phyloP scores from a whole-genome alignment of 768 basidiomycete genomes.

The Leccinum fibrillosum region DNA sequence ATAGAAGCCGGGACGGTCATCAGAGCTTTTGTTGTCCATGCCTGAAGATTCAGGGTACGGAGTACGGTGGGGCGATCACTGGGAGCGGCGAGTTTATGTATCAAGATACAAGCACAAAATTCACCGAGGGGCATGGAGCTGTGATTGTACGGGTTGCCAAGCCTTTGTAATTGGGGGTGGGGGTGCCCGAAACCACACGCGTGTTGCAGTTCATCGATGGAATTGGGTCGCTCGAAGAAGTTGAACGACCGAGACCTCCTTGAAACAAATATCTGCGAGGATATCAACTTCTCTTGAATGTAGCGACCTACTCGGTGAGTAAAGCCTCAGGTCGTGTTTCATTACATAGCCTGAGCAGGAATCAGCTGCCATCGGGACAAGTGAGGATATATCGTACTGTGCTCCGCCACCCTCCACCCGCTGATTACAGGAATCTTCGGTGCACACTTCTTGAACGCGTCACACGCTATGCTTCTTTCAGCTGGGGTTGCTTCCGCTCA shows the following conservation, averaged over 20 bases:
- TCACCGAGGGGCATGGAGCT: background rate
- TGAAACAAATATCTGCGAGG: background rate
- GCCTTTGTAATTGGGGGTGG: background rate
- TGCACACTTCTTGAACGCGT: background rate
- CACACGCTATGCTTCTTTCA: background rate
- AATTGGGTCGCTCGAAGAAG: background rate
- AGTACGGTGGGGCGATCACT: background rate
- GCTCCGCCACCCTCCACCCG: background rate
- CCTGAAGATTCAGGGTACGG: background rate
- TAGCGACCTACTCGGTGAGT: background rate
- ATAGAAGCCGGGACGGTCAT: background rate
- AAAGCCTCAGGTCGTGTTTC: background rate
- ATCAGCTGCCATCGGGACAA: background rate
- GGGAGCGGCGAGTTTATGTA: slow-evolving; percentile 1
- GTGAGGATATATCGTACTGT: background rate
- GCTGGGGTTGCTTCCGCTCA: background rate
- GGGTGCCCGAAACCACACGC: background rate
- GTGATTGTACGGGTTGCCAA: background rate
- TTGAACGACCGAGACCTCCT: background rate
- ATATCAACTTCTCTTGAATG: background rate
- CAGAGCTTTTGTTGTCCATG: slow-evolving; percentile 3
- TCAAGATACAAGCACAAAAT: background rate
- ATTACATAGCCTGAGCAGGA: background rate
- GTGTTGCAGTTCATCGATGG: background rate
- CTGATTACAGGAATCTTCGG: background rate